Evolutionary conservation across 2,329 filamentous ascomycete species (phyloP), one percentile per base, ranked within the genome.

Genomic region (Fusarium armeniacum): DNA sequence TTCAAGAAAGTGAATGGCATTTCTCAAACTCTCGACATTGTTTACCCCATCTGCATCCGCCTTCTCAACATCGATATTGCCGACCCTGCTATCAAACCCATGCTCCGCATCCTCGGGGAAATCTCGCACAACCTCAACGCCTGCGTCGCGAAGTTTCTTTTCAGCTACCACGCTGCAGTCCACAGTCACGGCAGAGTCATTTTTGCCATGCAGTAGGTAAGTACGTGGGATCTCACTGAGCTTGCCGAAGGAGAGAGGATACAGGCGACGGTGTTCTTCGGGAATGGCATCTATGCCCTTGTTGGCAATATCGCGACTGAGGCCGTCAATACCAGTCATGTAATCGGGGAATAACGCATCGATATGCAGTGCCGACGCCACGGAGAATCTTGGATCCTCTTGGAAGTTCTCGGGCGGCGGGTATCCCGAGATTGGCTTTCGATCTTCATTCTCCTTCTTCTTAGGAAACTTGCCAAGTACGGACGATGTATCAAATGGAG

Each of bases 291-390:
- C 51, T 1, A 44, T 20, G 3, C 70, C 72, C 16, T 62, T 50
- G 6, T 13, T 58, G 5, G 56, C 62, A 4, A 74, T 60, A 4
- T 53, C 51, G 0, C 38, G 60, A 7, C 67, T 60, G 0, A 74
- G 51, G 0, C 70, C 72, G 0, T 57, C 30, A 2, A 71, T 3
- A 0, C 72, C 72, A 1, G 72, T 70, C 15, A 74, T 64, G 24
- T 74, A 74, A 15, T 74, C 72, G 4, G 65, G 70, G n/a, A 71
- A 70, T 0, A 73, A 36, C 0, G 65, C 72, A 3, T 73, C 62
- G 1, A 74, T 41, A 6, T 74, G 72, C 3, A 74, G 47, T 18
- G 72, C 72, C 8, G 70, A 57, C 1, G 55, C n/a, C 4, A 74
- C 28, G 3, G 38, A 26, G n/a, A 64, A 51, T 0, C 72, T 38